Base-by-base conservation (phyloP, 495 filamentous ascomycete species). In the Lepidopterella palustris region DNA sequence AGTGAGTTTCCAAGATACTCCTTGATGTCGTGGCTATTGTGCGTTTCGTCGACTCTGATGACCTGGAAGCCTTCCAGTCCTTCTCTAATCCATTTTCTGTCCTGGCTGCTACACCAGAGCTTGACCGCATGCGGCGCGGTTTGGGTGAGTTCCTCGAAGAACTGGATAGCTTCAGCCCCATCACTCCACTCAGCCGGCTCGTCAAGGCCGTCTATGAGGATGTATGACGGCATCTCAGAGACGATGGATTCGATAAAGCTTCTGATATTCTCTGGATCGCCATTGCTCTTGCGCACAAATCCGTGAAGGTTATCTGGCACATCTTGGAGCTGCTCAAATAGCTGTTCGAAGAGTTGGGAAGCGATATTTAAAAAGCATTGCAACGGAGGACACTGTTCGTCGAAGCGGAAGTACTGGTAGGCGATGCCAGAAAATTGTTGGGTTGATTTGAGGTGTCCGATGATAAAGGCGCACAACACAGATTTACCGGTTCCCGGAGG, bases 181-280 rank as follows among this genome's bases (percentile, higher is more conserved):
- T 60, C 57, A 3, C 13, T 24, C 48, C 57, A 61, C 20, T 57
- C 29, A 15, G 24, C n/a, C 32, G 55, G 47, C 39, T 64, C 61
- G 40, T 64, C 61, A 57, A 60, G 39, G 4, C 61, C 61, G 28
- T 64, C 61, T n/a, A 64, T 31, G 21, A 64, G 59, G 21, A 64
- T 45, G 40, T 60, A 64, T 15, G 29, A n/a, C 3, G 61, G 49
- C 11, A 52, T 18, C 29, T 21, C 31, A 25, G 28, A 25, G 0
- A 55, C 25, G 49, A 64, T 31, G 5, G 55, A 28, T 5, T 45
- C 15, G 21, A 64, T 60, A 15, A 64, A 47, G 15, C 28, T 51
- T 23, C 47, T 42, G n/a, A 64, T 31, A 21, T 55, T 56, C 48
- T 47, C 31, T 8, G 23, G 29, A 13, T 61, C 54, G 31, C 26